Evolutionary conservation across 306 rosid species (phyloP).

Genomic region (Cyamopsis tetragonoloba): DNA sequence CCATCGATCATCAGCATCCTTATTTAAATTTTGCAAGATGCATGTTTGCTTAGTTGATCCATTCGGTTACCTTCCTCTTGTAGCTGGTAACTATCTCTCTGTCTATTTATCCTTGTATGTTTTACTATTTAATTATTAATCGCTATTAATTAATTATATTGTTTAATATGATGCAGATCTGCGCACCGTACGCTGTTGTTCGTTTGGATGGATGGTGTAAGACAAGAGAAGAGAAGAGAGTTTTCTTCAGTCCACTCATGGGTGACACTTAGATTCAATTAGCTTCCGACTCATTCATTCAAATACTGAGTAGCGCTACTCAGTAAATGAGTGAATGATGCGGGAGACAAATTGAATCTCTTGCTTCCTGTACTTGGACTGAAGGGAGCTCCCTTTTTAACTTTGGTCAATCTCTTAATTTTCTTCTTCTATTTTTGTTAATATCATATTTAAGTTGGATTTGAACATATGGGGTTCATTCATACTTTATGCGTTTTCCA

Average conservation of each 20-base stretch:
- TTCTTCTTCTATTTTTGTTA: not conserved
- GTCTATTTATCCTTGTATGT: too few species aligned
- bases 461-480: too few species aligned
- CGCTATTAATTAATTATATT: too few species aligned
- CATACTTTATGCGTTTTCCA: not conserved
- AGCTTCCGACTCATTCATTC: constrained; percentile 99
- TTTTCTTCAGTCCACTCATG: constrained; percentile 90
- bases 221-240: constrained; percentile 45
- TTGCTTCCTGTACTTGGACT: constrained; percentile 83
- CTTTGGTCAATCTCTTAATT: too few species aligned
- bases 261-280: constrained; percentile 58
- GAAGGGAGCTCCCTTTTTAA: constrained; percentile 96
- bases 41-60: too few species aligned
- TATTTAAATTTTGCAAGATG: too few species aligned
- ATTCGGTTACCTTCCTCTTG: too few species aligned
- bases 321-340: constrained; percentile 91
- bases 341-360: constrained; percentile 88
- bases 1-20: too few species aligned
- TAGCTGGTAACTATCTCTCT: too few species aligned
- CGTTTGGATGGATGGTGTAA: too few species aligned
- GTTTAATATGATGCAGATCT: constrained; percentile 1
- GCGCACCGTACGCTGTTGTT: not conserved
- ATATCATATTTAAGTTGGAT: too few species aligned
- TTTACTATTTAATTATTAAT: too few species aligned
- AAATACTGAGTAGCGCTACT: constrained; percentile 56